Evolutionary conservation across 2,329 filamentous ascomycete species (phyloP).

Genomic region (Exophiala mesophila): DNA sequence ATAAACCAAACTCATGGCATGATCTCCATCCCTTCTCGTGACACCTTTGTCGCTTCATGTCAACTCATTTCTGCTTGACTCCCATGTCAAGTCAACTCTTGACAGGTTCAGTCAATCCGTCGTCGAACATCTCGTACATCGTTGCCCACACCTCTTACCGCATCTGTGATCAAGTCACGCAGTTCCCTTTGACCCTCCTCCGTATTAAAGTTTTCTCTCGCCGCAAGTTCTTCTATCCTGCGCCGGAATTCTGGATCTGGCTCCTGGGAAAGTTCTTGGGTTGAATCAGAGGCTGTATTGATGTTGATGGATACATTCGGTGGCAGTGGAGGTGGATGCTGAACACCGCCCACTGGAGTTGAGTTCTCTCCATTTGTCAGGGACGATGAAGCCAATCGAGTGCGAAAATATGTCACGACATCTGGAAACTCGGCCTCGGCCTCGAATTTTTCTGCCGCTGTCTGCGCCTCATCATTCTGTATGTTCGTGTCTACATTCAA

Average conservation of each 20-base stretch:
- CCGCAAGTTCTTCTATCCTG: constrained; percentile 83
- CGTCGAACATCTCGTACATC: constrained; percentile 61
- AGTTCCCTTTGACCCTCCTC: constrained; percentile 75
- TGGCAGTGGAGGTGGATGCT: constrained; percentile 60
- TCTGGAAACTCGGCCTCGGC: constrained; percentile 72
- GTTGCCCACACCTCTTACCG: constrained; percentile 62
- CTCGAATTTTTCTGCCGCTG: constrained; percentile 73
- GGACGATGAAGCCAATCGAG: constrained; percentile 32
- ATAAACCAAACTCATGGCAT: not conserved
- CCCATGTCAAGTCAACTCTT: not conserved
- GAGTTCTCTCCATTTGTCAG: constrained; percentile 25
- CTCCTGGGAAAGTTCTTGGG: constrained; percentile 44
- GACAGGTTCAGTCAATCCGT: constrained; percentile 50
- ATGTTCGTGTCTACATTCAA: constrained; percentile 63
- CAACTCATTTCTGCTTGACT: not conserved
- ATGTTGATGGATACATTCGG: constrained; percentile 73
- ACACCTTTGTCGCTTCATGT: not conserved
- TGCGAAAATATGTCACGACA: constrained; percentile 66
- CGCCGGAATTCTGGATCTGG: constrained; percentile 74
- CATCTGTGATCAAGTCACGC: constrained; percentile 73
- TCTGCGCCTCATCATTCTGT: constrained; percentile 69
- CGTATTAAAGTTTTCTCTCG: constrained; percentile 75
- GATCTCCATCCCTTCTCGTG: not conserved
- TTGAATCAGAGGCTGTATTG: constrained; percentile 59
- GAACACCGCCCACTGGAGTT: constrained; percentile 31